A percentile compares a stretch with the other conserved stretches of the same genome.
Conservation (phyloP, 768 basidiomycete species). For the Rhodosporidiobolus odoratus region DNA sequence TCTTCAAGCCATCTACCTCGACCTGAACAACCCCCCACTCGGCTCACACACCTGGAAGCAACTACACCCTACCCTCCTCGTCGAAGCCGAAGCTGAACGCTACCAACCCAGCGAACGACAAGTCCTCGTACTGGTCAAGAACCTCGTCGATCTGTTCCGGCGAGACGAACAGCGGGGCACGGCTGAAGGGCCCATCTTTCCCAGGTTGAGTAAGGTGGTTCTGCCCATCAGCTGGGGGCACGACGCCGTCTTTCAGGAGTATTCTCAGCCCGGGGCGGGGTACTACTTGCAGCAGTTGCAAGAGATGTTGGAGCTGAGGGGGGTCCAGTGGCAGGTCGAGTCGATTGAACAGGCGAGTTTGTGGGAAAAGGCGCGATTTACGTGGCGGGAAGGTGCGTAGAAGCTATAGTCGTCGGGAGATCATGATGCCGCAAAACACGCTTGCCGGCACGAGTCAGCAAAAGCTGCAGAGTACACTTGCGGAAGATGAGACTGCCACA, state of each 20-base stretch:
- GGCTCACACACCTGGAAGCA: neutral
- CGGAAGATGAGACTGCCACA: no score
- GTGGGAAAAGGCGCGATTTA: neutral
- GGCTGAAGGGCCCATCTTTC: neutral
- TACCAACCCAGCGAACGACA: neutral
- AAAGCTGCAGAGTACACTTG: no score
- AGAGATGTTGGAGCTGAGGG: neutral
- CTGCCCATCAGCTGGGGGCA: neutral
- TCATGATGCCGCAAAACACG: no score
- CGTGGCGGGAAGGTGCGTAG: neutral
- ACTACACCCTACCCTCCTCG: neutral
- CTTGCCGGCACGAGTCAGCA: no score
- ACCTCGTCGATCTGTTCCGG: neutral
- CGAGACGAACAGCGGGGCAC: neutral
- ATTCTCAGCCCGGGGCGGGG: neutral
- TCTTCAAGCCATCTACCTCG: neutral
- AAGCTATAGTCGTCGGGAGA: no score
- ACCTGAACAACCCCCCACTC: neutral
- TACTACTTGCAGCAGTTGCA: neutral
- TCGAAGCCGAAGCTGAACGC: neutral
- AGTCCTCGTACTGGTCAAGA: neutral
- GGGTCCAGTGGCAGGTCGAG: neutral
- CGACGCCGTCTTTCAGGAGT: neutral
- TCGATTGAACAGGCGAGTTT: neutral
- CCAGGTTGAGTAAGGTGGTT: neutral